Conservation (phyloP, 768 basidiomycete genomes). For the Lactarius hatsudake region DNA sequence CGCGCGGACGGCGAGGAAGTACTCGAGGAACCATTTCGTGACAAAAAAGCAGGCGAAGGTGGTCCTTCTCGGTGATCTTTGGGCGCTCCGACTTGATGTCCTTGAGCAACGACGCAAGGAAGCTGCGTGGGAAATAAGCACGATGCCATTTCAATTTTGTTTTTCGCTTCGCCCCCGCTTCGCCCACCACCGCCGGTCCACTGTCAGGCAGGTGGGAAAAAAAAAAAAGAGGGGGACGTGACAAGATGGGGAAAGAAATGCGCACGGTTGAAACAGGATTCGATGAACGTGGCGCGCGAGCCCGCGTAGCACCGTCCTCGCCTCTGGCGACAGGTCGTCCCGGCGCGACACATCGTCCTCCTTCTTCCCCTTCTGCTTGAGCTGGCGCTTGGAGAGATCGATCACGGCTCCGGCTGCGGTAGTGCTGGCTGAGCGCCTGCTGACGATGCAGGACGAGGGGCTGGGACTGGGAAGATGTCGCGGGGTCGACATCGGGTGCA, state of each 20-base stretch:
- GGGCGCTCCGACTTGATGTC: conserved; percentile 91
- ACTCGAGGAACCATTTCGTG: conserved; percentile 89
- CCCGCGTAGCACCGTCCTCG: conserved; percentile 59
- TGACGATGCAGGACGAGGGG: conserved; percentile 83
- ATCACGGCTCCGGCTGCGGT: conserved; percentile 64
- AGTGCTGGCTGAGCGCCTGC: conserved; percentile 67
- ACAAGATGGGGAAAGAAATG: conserved; percentile 29
- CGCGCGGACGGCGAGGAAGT: conserved; percentile 61
- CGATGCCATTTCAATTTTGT: neutral
- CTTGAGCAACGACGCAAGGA: conserved; percentile 79
- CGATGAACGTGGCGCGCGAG: conserved; percentile 73
- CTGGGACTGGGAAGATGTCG: conserved; percentile 38
- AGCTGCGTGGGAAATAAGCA: conserved; percentile 43
- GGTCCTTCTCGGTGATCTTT: conserved; percentile 93
- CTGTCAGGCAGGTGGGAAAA: neutral
- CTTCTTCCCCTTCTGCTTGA: conserved; percentile 59
- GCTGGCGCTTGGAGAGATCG: conserved; percentile 51
- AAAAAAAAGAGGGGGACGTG: neutral
- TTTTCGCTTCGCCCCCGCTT: no score
- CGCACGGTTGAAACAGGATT: conserved; percentile 87
- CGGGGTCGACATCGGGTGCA: conserved; percentile 19
- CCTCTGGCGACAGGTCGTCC: conserved; percentile 66
- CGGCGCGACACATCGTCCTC: conserved; percentile 65
- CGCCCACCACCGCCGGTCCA: neutral
- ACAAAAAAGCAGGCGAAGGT: conserved; percentile 84